phyloP scores from a whole-genome alignment of 495 filamentous ascomycete genomes.

The Hypoxylon trugodes region DNA sequence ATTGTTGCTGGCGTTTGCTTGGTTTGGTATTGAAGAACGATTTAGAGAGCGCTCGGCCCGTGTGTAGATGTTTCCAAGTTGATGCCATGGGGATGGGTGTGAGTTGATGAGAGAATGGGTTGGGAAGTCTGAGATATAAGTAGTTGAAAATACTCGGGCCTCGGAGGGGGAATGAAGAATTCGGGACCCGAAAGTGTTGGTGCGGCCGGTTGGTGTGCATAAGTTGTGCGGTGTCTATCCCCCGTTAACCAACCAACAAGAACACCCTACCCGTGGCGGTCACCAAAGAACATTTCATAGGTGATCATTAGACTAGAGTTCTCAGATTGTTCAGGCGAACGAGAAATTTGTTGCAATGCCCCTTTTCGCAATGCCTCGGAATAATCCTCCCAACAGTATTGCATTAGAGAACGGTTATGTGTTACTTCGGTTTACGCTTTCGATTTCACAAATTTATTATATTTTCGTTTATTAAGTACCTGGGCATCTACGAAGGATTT shows the following conservation, averaged over 20 bases:
- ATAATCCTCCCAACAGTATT: no score
- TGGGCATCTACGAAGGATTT: no score
- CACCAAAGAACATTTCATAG: no score
- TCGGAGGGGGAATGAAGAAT: neutral
- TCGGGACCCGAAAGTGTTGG: neutral
- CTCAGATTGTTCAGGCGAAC: no score
- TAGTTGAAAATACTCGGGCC: neutral
- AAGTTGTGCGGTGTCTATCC: neutral
- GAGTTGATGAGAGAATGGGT: neutral
- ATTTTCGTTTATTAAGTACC: no score
- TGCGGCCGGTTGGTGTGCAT: neutral
- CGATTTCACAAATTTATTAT: no score
- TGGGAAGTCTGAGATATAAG: neutral
- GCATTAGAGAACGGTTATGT: no score
- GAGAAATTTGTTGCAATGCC: no score
- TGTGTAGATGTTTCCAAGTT: constrained; percentile 4
- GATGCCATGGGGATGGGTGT: constrained; percentile 10
- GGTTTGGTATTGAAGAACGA: neutral
- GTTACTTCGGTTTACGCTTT: no score
- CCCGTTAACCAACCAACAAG: neutral
- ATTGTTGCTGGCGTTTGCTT: neutral
- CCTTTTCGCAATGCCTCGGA: no score
- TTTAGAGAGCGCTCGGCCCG: neutral
- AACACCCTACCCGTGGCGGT: no score
- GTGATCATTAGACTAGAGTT: no score